Percentiles rank a stretch among this genome's conserved stretches.
Evolutionary conservation across 192 early-diverging fungal species (phyloP).

Genomic region (Umbelopsis ramanniana): DNA sequence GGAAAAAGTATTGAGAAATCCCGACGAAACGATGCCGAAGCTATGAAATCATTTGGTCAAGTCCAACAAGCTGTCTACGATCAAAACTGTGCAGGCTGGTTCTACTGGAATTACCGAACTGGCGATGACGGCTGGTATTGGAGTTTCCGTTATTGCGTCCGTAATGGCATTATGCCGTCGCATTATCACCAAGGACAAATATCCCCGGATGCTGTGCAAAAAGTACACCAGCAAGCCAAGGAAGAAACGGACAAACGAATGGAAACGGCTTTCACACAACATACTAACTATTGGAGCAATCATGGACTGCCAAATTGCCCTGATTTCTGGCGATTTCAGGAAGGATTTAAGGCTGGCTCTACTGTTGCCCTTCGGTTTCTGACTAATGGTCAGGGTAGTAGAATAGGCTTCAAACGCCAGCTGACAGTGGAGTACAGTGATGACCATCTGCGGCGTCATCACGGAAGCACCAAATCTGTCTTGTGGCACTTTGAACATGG

Average conservation of each 20-base stretch:
- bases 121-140: conserved; percentile 28
- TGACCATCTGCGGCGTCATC: conserved; percentile 20
- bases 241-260: neutral
- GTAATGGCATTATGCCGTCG: neutral
- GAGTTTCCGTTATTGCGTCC: conserved; percentile 27
- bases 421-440: conserved; percentile 15
- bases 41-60: conserved; percentile 21
- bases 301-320: neutral
- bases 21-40: neutral
- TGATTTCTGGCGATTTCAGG: conserved; percentile 15
- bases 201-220: neutral
- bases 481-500: conserved; percentile 26
- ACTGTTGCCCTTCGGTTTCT: conserved; percentile 12
- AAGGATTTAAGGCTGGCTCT: conserved; percentile 18
- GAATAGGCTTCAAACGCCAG: conserved; percentile 21
- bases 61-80: conserved; percentile 6
- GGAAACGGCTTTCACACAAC: neutral
- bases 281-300: conserved; percentile 3
- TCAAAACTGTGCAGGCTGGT: conserved; percentile 19
- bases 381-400: conserved; percentile 10
- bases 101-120: conserved; percentile 31
- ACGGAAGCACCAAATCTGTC: conserved; percentile 21
- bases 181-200: neutral
- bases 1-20: conserved; percentile 8
- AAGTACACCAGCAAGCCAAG: neutral